Conservation (phyloP, 164 flowering plant species). For the Vitis riparia region DNA sequence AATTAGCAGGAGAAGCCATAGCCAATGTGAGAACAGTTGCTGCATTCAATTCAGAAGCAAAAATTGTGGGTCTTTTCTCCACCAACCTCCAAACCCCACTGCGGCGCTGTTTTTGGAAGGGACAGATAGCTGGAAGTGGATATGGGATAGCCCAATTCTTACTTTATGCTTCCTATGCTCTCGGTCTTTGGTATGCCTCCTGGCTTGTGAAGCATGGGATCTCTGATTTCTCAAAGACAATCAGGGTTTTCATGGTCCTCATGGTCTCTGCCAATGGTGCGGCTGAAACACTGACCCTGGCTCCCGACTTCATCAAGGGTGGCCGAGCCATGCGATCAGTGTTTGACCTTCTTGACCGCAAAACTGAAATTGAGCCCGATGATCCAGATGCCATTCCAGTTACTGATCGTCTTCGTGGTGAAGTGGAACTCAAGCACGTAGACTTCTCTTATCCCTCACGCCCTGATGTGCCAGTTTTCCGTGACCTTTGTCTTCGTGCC, state of each 20-base stretch:
- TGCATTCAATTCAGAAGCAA: slow-evolving; percentile 90
- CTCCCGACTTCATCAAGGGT: slow-evolving; percentile 96
- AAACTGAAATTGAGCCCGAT: slow-evolving; percentile 93
- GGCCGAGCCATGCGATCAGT: slow-evolving; percentile 97
- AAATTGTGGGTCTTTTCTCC: slow-evolving; percentile 76
- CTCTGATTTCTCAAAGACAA: slow-evolving; percentile 94
- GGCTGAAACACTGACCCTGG: slow-evolving; percentile 95
- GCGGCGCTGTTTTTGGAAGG: slow-evolving; percentile 88
- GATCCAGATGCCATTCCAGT: slow-evolving; percentile 62
- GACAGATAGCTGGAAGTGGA: slow-evolving; percentile 95
- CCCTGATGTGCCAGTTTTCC: slow-evolving; percentile 73
- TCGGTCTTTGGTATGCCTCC: slow-evolving; percentile 97
- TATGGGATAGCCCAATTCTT: slow-evolving; percentile 87
- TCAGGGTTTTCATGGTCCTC: slow-evolving; percentile 96
- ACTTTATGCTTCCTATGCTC: slow-evolving; percentile 90
- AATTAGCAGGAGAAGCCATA: slow-evolving; percentile 96
- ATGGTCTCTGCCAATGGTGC: slow-evolving; percentile 99
- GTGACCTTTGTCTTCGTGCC: slow-evolving; percentile 80
- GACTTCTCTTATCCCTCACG: slow-evolving; percentile 92
- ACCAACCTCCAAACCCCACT: slow-evolving; percentile 63
- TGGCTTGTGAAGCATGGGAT: slow-evolving; percentile 97
- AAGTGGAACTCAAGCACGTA: slow-evolving; percentile 85
- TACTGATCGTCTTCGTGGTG: slow-evolving; percentile 84
- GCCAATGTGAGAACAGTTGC: slow-evolving; percentile 91
- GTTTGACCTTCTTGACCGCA: slow-evolving; percentile 87